Base-by-base conservation (phyloP, 192 early-diverging fungal species). In the Linderina pennispora region DNA sequence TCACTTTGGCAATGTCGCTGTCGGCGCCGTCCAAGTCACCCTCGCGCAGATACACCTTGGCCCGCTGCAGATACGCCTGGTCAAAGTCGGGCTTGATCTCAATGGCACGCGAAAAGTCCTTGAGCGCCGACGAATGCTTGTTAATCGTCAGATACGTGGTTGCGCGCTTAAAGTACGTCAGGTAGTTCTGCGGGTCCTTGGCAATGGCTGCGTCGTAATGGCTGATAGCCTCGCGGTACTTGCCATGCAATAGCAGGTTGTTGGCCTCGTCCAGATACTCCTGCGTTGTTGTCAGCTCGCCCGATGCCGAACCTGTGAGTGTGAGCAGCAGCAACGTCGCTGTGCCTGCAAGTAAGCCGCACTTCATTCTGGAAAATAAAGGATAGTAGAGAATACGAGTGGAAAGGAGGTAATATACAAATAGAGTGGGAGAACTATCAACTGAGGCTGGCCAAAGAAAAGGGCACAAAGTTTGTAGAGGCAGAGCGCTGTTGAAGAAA, bases 161-260 rank as follows among this genome's bases (percentile, higher is more conserved):
- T 0, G 92, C 95, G 36, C 93, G 78, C 58, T 87, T 83, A 58
- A 85, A 95, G 70, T 87, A 89, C n/a, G 83, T 83, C 8, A 90
- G 54, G 46, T 94, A 90, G 76, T 90, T 86, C 36, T 75, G 63
- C 8, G 89, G 86, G 47, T 98, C 91, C 26, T 62, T 57, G 23
- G 66, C 87, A 74, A 77, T 62, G 8, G 63, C 73, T 23, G 47
- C 50, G 36, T 64, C 63, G 54, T 62, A 81, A 49, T 47, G 43
- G 33, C 36, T 41, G 22, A 76, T 47, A 15, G 65, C 76, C 6
- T 48, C 59, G 31, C 23, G 40, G 26, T 63, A 64, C 38, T 62
- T 54, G 23, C 68, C 59, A 14, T 57, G 50, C 20, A 62, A 47
- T 13, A 76, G 40, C 9, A 64, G 55, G 41, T 40, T 36, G 31